These are phyloP conservation scores for Colletotrichum siamense DNA, from an alignment of 2,329 filamentous ascomycete species.

Conservation along the genomic window DNA sequence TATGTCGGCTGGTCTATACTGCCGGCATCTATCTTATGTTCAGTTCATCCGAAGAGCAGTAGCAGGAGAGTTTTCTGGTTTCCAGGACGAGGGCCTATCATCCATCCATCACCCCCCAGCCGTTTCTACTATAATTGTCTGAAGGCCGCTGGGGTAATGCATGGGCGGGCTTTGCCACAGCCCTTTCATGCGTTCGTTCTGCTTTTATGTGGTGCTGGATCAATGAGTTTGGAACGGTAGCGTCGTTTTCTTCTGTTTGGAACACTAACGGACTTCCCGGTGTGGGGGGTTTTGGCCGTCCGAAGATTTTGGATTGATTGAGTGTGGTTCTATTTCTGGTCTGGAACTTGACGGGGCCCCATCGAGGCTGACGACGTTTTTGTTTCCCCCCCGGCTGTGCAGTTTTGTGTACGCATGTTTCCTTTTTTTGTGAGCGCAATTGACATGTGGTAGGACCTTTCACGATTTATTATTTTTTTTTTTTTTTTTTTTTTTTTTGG, in stretches of 20 bases:
- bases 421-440: neutral
- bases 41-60: neutral
- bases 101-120: neutral
- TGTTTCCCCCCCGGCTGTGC: neutral
- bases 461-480: neutral
- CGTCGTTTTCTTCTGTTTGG: neutral
- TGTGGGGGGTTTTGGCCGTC: neutral
- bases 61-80: neutral
- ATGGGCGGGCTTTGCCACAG: neutral
- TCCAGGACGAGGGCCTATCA: neutral
- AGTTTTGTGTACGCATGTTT: neutral
- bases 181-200: neutral
- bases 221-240: neutral
- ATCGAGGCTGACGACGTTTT: neutral
- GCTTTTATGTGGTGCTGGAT: neutral
- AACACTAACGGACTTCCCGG: neutral
- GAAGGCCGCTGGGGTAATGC: neutral
- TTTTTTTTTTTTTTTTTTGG: neutral
- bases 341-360: neutral
- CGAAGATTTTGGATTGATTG: neutral
- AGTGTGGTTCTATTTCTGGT: neutral
- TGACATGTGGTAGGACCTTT: neutral
- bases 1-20: neutral
- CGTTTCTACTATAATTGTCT: neutral
- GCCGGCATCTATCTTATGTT: neutral